Conservation (phyloP, 192 early-diverging fungal species). For the Linnemannia elongata region DNA sequence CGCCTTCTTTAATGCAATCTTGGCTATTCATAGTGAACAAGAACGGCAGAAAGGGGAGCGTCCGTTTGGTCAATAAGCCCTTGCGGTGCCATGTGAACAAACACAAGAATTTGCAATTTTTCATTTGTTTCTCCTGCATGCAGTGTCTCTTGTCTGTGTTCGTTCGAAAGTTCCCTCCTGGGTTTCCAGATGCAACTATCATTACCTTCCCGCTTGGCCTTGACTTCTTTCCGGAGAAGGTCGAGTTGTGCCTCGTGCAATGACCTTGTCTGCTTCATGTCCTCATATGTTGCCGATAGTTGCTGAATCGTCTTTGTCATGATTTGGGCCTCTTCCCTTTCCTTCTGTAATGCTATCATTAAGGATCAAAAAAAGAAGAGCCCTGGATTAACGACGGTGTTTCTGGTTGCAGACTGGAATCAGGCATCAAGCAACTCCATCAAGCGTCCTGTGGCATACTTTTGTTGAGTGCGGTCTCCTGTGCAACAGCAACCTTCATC, state of each 20-base stretch:
- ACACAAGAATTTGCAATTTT: background rate
- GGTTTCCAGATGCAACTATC: background rate
- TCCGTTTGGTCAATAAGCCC: background rate
- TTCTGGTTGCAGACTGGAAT: background rate
- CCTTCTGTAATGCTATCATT: slow-evolving; percentile 59
- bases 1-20: slow-evolving; percentile 61
- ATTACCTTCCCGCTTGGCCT: slow-evolving; percentile 60
- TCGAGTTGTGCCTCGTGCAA: slow-evolving; percentile 56
- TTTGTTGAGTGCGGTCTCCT: slow-evolving; percentile 26
- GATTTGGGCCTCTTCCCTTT: slow-evolving; percentile 60
- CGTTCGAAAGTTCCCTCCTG: background rate
- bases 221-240: slow-evolving; percentile 63
- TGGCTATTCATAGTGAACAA: slow-evolving; percentile 28
- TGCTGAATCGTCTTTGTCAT: slow-evolving; percentile 58
- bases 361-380: background rate
- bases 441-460: slow-evolving; percentile 3
- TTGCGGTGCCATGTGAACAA: background rate
- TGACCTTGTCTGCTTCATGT: slow-evolving; percentile 44
- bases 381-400: background rate
- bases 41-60: background rate
- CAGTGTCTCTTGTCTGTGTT: background rate
- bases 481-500: slow-evolving; percentile 18
- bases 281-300: slow-evolving; percentile 58
- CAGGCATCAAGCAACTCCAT: background rate
- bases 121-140: slow-evolving; percentile 4